Conservation (phyloP, 352 stramenopile species). For the Pythium diclinum region DNA sequence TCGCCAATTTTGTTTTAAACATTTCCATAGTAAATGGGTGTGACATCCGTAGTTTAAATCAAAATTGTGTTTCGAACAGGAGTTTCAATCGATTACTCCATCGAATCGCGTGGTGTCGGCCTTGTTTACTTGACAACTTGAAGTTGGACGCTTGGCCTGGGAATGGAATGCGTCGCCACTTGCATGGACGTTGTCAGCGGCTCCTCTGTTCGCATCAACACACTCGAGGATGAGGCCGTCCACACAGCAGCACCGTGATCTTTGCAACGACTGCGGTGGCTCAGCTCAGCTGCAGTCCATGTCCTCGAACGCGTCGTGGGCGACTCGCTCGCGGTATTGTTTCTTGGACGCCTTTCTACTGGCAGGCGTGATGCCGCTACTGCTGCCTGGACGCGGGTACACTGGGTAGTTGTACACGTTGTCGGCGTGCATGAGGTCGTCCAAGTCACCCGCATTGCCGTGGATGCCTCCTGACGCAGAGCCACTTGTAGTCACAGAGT, state of each 20-base stretch:
- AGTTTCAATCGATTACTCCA: constrained; percentile 8
- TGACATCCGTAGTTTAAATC: background rate
- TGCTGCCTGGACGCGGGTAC: constrained; percentile 32
- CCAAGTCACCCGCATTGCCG: constrained; percentile 7
- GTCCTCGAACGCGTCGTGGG: constrained; percentile 36
- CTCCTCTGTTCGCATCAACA: background rate
- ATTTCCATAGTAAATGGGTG: background rate
- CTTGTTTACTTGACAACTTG: constrained; percentile 30
- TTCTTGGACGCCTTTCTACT: constrained; percentile 55
- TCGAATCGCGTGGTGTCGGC: background rate
- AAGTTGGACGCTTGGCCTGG: constrained; percentile 11
- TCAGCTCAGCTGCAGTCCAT: constrained; percentile 51
- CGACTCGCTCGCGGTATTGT: constrained; percentile 33
- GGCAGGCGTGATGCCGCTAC: constrained; percentile 17
- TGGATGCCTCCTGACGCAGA: background rate
- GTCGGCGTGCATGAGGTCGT: constrained; percentile 26
- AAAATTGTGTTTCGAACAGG: constrained; percentile 2
- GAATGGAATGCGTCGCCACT: background rate
- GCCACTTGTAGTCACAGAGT: background rate
- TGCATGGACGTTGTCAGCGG: background rate
- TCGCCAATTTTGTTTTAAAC: background rate
- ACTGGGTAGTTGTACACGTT: constrained; percentile 63
- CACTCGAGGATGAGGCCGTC: background rate
- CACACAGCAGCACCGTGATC: background rate
- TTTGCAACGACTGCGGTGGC: background rate